Percentiles rank a stretch among this genome's conserved stretches.
Evolutionary conservation across 495 filamentous ascomycete species (phyloP).

Genomic region (Xylaria palmicola): DNA sequence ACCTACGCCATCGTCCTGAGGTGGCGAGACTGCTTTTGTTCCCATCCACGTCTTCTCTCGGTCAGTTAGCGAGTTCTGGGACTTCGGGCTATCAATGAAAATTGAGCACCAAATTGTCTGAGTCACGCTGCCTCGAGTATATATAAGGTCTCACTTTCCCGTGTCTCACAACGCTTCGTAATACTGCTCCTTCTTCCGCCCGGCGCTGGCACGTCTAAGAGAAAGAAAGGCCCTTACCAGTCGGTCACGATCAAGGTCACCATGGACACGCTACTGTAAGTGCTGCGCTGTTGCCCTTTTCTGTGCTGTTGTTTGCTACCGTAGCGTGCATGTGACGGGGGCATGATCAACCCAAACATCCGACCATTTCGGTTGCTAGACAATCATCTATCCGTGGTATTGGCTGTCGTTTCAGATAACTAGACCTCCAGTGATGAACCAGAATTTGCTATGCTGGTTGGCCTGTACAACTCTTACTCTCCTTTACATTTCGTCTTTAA

Average conservation of each 20-base stretch:
- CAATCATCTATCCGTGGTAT: not conserved
- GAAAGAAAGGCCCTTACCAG: conserved; percentile 1
- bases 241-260: conserved; percentile 4
- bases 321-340: conserved; percentile 5
- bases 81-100: not conserved
- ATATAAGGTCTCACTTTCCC: not conserved
- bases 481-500: not conserved
- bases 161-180: not conserved
- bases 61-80: not conserved
- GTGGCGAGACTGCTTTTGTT: too few relatives aligned
- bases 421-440: not conserved
- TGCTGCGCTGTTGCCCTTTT: conserved; percentile 23
- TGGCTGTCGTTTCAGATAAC: not conserved
- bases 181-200: not conserved
- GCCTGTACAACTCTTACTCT: not conserved
- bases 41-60: not conserved
- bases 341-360: not conserved
- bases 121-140: too few relatives aligned
- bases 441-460: not conserved
- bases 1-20: too few relatives aligned
- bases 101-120: too few relatives aligned
- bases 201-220: too few relatives aligned
- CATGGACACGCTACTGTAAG: conserved; percentile 85
- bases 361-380: not conserved
- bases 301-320: conserved; percentile 3